phyloP scores from a whole-genome alignment of 2,329 filamentous ascomycete species.

The Aschersonia sp. region DNA sequence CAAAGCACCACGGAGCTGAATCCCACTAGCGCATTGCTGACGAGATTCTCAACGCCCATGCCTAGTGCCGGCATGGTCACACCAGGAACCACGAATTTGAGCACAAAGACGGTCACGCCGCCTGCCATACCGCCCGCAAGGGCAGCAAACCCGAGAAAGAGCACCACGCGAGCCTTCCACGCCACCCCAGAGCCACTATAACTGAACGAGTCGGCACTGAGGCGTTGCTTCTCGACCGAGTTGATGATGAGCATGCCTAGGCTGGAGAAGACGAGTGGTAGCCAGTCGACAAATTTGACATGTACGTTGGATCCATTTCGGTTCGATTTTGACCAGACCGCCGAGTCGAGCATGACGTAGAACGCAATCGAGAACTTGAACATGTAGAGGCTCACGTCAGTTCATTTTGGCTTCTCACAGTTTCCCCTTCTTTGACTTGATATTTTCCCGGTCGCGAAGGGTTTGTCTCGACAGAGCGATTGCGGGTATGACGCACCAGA shows the following conservation, averaged over 20 bases:
- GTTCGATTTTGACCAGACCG: slow-evolving; percentile 49
- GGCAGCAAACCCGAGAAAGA: slow-evolving; percentile 51
- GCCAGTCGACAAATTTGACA: slow-evolving; percentile 55
- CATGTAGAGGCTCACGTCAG: too few species aligned
- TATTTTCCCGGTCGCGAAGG: not conserved
- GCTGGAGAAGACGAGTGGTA: slow-evolving; percentile 51
- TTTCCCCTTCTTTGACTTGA: not conserved
- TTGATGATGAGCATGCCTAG: slow-evolving; percentile 60
- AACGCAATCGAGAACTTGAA: slow-evolving; percentile 51
- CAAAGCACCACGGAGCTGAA: slow-evolving; percentile 50
- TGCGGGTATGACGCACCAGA: slow-evolving; percentile 32
- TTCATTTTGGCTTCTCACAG: too few species aligned
- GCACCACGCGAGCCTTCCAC: slow-evolving; percentile 53
- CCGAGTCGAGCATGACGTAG: slow-evolving; percentile 52
- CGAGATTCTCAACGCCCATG: slow-evolving; percentile 53
- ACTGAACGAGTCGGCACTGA: slow-evolving; percentile 47
- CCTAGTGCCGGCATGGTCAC: slow-evolving; percentile 44
- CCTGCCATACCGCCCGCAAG: slow-evolving; percentile 55
- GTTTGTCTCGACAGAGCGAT: not conserved
- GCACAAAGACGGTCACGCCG: slow-evolving; percentile 51
- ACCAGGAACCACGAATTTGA: slow-evolving; percentile 45
- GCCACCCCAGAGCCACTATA: slow-evolving; percentile 49
- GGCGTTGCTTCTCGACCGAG: slow-evolving; percentile 50
- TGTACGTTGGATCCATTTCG: slow-evolving; percentile 45
- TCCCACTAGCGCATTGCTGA: slow-evolving; percentile 49